Conservation (phyloP, 2,329 filamentous ascomycete genomes). For the Cercospora sp. region DNA sequence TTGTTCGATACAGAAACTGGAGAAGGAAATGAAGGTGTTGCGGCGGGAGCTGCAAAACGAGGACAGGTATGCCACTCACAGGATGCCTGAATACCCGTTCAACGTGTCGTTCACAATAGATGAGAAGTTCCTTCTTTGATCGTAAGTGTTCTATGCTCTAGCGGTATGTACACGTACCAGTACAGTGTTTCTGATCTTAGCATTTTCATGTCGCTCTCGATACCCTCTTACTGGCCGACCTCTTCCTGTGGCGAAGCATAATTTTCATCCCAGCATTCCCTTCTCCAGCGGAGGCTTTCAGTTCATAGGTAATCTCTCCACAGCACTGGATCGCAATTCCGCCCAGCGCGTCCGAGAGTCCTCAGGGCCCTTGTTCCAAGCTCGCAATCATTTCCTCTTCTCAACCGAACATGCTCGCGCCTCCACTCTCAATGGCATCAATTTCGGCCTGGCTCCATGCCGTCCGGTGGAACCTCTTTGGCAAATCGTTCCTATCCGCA, state of each 20-base stretch:
- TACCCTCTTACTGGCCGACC: no score
- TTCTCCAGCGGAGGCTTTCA: no score
- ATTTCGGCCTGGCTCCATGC: slow-evolving; percentile 81
- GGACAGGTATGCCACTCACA: neutral
- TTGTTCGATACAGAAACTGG: neutral
- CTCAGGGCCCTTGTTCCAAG: no score
- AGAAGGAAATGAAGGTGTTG: neutral
- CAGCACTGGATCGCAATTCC: no score
- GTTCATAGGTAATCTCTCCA: no score
- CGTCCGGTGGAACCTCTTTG: slow-evolving; percentile 74
- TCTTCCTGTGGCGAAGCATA: no score
- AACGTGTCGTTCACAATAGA: no score
- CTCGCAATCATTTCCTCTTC: no score
- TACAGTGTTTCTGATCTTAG: neutral
- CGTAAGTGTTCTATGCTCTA: slow-evolving; percentile 7
- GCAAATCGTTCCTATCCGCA: slow-evolving; percentile 89
- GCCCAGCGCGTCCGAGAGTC: no score
- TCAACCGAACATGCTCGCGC: slow-evolving; percentile 58
- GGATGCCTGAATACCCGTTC: no score
- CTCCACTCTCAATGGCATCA: slow-evolving; percentile 91
- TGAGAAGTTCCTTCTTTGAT: neutral
- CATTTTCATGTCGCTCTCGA: neutral
- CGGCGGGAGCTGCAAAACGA: neutral
- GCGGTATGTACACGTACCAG: slow-evolving; percentile 3
- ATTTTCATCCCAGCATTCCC: no score